Percentiles rank a stretch among this genome's conserved stretches.
Conservation (phyloP, 106 monocot species). For the Platanthera guangdongensis region DNA sequence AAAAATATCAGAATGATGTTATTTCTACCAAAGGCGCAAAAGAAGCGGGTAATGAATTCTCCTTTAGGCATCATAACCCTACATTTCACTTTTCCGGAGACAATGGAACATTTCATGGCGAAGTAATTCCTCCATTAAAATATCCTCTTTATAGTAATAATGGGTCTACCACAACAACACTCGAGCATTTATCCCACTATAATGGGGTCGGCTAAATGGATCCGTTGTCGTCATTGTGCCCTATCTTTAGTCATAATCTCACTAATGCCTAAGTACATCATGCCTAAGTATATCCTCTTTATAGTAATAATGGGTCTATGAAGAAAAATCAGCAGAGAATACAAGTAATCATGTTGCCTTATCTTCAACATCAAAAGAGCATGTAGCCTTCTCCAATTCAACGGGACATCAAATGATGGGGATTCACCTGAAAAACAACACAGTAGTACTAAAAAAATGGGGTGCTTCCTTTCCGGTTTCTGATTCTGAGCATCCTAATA, state of each 20-base stretch:
- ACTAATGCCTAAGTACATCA: too few species aligned
- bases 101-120: neutral
- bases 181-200: too few species aligned
- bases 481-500: neutral
- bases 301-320: neutral
- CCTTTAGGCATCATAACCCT: neutral
- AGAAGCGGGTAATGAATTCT: neutral
- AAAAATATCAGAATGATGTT: conserved; percentile 1
- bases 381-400: neutral
- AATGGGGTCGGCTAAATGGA: too few species aligned
- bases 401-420: neutral
- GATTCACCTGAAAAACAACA: neutral
- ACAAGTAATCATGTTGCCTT: neutral
- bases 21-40: neutral
- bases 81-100: neutral
- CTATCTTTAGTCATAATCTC: too few species aligned
- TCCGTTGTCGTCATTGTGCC: too few species aligned
- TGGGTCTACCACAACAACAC: too few species aligned
- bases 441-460: neutral
- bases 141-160: neutral
- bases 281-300: too few species aligned
- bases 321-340: neutral
- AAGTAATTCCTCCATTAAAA: neutral
- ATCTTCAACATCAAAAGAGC: neutral
- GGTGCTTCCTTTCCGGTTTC: neutral